A percentile compares a stretch with the other conserved stretches of the same genome.
Conservation (phyloP, 495 filamentous ascomycete genomes). For the Penicillium lividum region DNA sequence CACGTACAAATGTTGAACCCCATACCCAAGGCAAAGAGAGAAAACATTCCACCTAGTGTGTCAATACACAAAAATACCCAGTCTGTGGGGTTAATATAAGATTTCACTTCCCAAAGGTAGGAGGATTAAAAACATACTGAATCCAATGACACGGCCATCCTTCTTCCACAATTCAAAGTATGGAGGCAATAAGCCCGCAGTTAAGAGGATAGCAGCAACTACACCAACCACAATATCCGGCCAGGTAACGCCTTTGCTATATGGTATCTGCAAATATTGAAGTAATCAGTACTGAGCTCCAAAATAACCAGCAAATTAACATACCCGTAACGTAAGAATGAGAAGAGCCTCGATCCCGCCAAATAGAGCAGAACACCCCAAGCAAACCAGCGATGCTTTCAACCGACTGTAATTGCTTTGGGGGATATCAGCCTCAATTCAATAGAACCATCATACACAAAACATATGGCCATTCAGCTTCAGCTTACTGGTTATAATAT, state of each 20-base stretch:
- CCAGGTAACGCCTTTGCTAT: constrained; percentile 54
- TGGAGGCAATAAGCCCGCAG: constrained; percentile 64
- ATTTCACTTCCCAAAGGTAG: background rate
- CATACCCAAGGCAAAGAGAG: constrained; percentile 68
- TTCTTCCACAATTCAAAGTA: constrained; percentile 75
- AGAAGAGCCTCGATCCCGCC: constrained; percentile 61
- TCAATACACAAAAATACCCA: constrained; percentile 71
- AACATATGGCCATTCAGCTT: constrained; percentile 6
- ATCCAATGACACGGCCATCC: constrained; percentile 66
- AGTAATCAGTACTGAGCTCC: background rate
- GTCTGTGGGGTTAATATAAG: constrained; percentile 28
- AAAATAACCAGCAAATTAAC: constrained; percentile 4
- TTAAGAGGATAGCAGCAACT: constrained; percentile 59
- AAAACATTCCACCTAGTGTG: constrained; percentile 72
- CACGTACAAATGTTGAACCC: background rate
- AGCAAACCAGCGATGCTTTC: constrained; percentile 49
- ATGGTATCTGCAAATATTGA: constrained; percentile 42
- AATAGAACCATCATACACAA: background rate
- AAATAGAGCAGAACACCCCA: constrained; percentile 46
- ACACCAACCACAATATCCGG: constrained; percentile 62
- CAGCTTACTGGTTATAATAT: constrained; percentile 59
- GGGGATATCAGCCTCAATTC: background rate
- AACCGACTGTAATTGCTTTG: constrained; percentile 47
- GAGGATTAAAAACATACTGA: constrained; percentile 48
- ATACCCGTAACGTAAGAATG: constrained; percentile 62